Evolutionary conservation across 345 rosid species (phyloP).

Genomic region (Eucalyptus decipiens): DNA sequence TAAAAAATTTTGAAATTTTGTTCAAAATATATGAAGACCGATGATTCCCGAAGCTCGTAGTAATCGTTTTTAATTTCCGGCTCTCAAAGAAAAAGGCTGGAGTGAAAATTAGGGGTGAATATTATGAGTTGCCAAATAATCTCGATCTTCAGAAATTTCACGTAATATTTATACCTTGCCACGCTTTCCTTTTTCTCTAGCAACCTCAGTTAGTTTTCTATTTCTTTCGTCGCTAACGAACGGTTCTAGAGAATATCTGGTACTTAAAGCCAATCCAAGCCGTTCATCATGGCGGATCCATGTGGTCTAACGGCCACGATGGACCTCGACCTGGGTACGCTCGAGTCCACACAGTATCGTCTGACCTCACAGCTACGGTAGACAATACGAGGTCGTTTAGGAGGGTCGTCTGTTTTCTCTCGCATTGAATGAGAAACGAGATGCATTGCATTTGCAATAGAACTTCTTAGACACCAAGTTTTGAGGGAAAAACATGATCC

Average conservation of each 20-base stretch:
- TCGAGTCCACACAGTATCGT: background rate
- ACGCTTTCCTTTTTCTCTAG: background rate
- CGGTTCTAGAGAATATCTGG: background rate
- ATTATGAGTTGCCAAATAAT: background rate
- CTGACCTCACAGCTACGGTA: background rate
- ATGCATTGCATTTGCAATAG: background rate
- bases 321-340: too few species aligned
- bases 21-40: background rate
- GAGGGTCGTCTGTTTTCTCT: background rate
- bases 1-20: background rate
- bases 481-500: background rate
- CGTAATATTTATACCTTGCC: background rate
- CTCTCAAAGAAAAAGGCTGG: fast-evolving
- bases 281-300: background rate
- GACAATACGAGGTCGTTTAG: background rate
- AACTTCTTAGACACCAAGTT: background rate
- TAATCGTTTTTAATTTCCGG: fast-evolving
- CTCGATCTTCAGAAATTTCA: background rate
- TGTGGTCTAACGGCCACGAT: background rate
- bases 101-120: background rate
- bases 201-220: background rate
- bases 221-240: fast-evolving
- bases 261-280: background rate
- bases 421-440: background rate
- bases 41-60: background rate